Conservation (phyloP, 352 stramenopile genomes). For the Plasmopara halstedii region DNA sequence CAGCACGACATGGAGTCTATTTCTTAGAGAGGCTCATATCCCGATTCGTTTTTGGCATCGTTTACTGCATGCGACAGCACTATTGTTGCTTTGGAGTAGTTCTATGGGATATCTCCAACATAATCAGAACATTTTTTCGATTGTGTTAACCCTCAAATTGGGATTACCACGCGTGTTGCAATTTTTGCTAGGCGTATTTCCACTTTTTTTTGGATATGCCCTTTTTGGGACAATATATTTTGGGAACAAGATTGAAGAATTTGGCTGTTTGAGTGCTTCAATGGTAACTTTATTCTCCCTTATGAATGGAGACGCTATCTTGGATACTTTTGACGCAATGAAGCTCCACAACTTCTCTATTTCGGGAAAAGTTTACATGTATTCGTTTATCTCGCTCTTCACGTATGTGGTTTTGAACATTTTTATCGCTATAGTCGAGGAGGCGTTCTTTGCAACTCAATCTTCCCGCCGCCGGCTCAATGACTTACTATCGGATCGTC, state of each 20-base stretch:
- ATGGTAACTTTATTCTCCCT: constrained; percentile 84
- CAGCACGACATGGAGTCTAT: constrained; percentile 68
- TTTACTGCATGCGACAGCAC: constrained; percentile 53
- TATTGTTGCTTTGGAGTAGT: constrained; percentile 76
- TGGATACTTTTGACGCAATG: constrained; percentile 86
- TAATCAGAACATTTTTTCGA: constrained; percentile 82
- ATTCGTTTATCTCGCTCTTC: constrained; percentile 88
- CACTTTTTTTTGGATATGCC: constrained; percentile 83
- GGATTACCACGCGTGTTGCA: constrained; percentile 73
- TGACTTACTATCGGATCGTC: constrained; percentile 44
- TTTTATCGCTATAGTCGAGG: constrained; percentile 88
- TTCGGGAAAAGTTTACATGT: constrained; percentile 77
- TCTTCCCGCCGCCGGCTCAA: constrained; percentile 51
- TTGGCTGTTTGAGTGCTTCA: constrained; percentile 54
- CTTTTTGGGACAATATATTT: constrained; percentile 89
- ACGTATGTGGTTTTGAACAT: constrained; percentile 92
- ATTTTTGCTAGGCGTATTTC: constrained; percentile 84
- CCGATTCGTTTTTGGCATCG: constrained; percentile 70
- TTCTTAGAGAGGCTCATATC: constrained; percentile 62
- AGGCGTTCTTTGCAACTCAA: constrained; percentile 87
- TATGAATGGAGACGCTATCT: constrained; percentile 88
- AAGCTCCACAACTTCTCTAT: constrained; percentile 53
- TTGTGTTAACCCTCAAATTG: constrained; percentile 85
- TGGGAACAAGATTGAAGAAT: constrained; percentile 67
- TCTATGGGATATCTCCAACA: constrained; percentile 84